Evolutionary conservation across 495 filamentous ascomycete species (phyloP), one percentile per base, ranked within the genome.

Genomic region (Umbilicaria muhlenbergii): DNA sequence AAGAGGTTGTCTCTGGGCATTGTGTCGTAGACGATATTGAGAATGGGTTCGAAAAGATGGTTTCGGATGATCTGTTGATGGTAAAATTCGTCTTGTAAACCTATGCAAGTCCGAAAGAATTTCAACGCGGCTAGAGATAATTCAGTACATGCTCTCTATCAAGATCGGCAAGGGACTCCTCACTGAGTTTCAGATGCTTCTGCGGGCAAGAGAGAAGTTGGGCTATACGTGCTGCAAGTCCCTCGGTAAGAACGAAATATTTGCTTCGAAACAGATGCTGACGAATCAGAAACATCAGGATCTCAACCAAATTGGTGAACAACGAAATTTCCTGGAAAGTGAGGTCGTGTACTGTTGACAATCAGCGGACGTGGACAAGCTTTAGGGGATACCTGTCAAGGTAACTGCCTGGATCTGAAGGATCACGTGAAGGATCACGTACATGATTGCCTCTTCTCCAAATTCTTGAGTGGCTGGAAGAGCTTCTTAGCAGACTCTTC

Each of bases 1-100:
- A 98, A 73, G 3, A 96, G 70, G 55, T 95, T 98, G 59, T 98
- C 87, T n/a, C 85, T 78, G 1, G 86, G 86, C 78, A 95, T 88
- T 2, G 91, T 93, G 51, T 85, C 77, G 48, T 81, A 73, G 11
- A 98, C 75, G 24, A 96, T 80, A 50, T 92, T 77, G 19, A 98
- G 71, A 42, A 96, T 89, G 2, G 88, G 80, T 13, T 79, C 86
- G 49, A 96, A 84, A 1, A 89, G 79, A 48, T 76, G 76, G 53
- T 89, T 78, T 52, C 86, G 80, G 5, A 78, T 80, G 62, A 98
- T 76, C 50, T 94, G 79, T 42, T 79, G 81, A 59, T 84, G 80
- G 64, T 94, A 94, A 53, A 88, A 93, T 44, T 93, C 86, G 54
- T 98, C 91, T 54, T 89, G 78, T 16, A 96, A 67, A 34, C 80